Base-by-base conservation (phyloP, 169 alveolate genomes). In the Plasmodium coatneyi region DNA sequence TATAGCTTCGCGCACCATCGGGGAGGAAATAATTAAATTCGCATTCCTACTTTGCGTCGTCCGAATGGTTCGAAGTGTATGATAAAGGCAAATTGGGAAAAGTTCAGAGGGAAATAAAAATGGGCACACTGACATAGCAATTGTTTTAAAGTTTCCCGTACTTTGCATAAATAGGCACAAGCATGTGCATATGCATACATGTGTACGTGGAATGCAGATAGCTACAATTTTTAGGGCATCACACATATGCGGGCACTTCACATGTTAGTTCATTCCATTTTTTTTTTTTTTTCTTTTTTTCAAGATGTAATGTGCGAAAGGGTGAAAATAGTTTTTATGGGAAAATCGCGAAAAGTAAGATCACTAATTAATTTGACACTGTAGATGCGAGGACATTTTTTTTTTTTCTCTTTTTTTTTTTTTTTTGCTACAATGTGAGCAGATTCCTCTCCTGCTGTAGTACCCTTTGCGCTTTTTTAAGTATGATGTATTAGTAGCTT, bases 171-270 rank as follows among this genome's bases (percentile, higher is more conserved):
- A 66, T 25, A 19, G 14, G 76, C 5, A 12, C 41, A 66, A 7
- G n/a, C 76, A 66, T 66, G 36, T 66, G 76, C 36, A 66, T n/a
- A 66, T 22, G 36, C 41, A 49, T 66, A 66, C 36, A 28, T 66
- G 76, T 66, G 76, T 66, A 66, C 30, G 76, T 0, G 14, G 30
- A 66, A 66, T 22, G 76, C 6, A 66, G 36, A 22, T 66, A 66
- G 41, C 14, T 5, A 66, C 41, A 66, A 66, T 22, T 22, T 22
- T 66, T 36, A 66, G 19, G 36, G 36, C 30, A 66, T 66, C 36
- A 66, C 76, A 66, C 76, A 66, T 66, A 66, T 66, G 76, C 32
- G 76, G 74, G 36, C 34, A 66, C 76, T 66, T 66, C 30, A 66
- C 39, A 66, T 66, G n/a, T 22, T 60, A 60, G 10, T 60, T 66